These are phyloP conservation scores for rapeseed (Brassica napus) DNA, from an alignment of 345 rosid species.

Conservation along the genomic window DNA sequence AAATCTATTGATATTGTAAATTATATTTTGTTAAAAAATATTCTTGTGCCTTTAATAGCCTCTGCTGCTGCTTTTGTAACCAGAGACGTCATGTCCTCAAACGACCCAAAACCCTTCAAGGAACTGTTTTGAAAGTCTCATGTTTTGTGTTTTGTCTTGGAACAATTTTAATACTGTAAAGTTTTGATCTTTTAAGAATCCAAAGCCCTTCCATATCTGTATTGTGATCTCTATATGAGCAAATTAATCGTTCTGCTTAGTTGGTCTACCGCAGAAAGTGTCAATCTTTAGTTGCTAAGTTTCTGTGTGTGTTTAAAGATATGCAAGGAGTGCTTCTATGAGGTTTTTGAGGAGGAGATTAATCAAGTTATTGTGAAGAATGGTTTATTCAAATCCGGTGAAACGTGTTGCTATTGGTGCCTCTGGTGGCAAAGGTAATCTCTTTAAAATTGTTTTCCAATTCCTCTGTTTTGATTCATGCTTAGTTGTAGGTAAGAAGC, in stretches of 20 bases:
- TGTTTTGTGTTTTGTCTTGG: background rate
- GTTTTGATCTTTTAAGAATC: background rate
- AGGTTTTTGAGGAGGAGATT: slow-evolving; percentile 85
- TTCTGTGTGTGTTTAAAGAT: slow-evolving; percentile 46
- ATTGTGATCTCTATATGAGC: background rate
- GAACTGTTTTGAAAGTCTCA: slow-evolving; percentile 29
- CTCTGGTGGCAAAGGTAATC: slow-evolving; percentile 89
- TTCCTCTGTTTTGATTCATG: background rate
- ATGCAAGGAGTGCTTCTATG: slow-evolving; percentile 85
- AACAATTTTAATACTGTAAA: background rate
- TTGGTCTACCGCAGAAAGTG: background rate
- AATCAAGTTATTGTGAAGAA: slow-evolving; percentile 69
- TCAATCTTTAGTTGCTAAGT: background rate
- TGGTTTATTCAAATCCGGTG: slow-evolving; percentile 70
- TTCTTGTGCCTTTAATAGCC: slow-evolving; percentile 24
- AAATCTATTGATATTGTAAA: too few species aligned
- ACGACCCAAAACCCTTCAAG: slow-evolving; percentile 87
- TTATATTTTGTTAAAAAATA: too few species aligned
- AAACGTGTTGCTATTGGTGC: slow-evolving; percentile 90
- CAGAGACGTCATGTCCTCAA: slow-evolving; percentile 70
- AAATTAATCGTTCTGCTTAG: background rate
- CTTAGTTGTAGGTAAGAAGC: background rate
- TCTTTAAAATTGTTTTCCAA: background rate
- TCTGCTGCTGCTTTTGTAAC: slow-evolving; percentile 69
- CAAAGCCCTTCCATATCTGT: background rate